phyloP scores from a whole-genome alignment of 768 basidiomycete species.

The Lactarius vividus region DNA sequence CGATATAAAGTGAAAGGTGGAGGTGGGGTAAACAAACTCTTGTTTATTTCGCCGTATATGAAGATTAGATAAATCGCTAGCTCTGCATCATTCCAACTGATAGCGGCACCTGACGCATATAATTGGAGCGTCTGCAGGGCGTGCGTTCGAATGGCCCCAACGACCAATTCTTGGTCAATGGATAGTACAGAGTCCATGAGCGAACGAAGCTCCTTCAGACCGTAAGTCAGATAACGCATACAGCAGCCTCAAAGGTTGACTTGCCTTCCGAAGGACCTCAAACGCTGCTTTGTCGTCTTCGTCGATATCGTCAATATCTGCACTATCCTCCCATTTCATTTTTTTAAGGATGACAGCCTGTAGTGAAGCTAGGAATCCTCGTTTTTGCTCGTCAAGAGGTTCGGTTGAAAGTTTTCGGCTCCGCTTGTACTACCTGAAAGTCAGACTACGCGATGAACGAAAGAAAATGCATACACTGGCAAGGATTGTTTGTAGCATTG shows the following conservation, averaged over 20 bases:
- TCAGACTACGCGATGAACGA: conserved; percentile 2
- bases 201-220: conserved; percentile 71
- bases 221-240: conserved; percentile 8
- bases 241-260: conserved; percentile 24
- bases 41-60: conserved; percentile 91
- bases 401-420: conserved; percentile 56
- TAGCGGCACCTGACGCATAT: conserved; percentile 55
- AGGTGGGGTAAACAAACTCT: conserved; percentile 52
- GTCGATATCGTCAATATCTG: conserved; percentile 78
- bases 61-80: conserved; percentile 90
- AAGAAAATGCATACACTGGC: conserved; percentile 53
- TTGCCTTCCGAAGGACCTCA: conserved; percentile 79
- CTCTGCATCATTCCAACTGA: conserved; percentile 93
- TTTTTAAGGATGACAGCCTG: conserved; percentile 79
- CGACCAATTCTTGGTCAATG: conserved; percentile 85
- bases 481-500: conserved; percentile 73
- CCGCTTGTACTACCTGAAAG: conserved; percentile 71
- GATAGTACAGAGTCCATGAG: conserved; percentile 85
- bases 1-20: background rate
- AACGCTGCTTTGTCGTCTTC: conserved; percentile 86
- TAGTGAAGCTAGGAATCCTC: conserved; percentile 73
- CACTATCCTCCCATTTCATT: conserved; percentile 86
- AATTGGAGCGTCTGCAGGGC: conserved; percentile 73
- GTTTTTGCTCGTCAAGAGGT: conserved; percentile 62
- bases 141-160: conserved; percentile 67